These are phyloP conservation scores for Naegleria lovaniensis DNA, from an alignment of 208 protist genomes.

Conservation along the genomic window DNA sequence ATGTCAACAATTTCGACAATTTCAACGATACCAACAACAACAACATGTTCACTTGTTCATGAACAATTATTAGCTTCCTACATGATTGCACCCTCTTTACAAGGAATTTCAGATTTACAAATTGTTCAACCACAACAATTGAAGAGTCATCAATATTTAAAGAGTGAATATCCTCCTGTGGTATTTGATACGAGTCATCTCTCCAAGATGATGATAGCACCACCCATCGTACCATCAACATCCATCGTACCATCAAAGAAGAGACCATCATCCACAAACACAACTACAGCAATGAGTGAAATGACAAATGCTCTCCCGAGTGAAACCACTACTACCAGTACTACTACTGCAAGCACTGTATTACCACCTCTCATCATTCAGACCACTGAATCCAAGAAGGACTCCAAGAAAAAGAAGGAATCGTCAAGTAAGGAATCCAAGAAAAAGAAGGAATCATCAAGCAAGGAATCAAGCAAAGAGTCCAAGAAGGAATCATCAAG, in stretches of 20 bases:
- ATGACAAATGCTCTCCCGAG: not conserved
- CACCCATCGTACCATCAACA: not conserved
- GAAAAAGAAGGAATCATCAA: not conserved
- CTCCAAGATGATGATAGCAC: not conserved
- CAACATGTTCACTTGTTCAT: no score
- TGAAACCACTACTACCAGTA: not conserved
- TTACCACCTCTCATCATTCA: no score
- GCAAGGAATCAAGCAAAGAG: not conserved
- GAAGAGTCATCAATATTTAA: conserved; percentile 2
- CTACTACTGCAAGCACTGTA: no score
- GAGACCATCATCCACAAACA: not conserved
- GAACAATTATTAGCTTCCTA: not conserved
- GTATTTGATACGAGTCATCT: not conserved
- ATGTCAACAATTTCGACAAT: no score
- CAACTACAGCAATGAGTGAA: not conserved
- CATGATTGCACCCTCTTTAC: not conserved
- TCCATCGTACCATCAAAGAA: not conserved
- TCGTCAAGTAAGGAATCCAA: not conserved
- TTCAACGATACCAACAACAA: no score
- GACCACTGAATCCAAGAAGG: not conserved
- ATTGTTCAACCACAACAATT: conserved; percentile 5
- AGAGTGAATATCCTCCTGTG: not conserved
- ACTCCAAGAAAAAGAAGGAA: not conserved
- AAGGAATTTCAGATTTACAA: not conserved
- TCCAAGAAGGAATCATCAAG: not conserved